These are phyloP conservation scores for Erysimum cheiranthoides DNA, from an alignment of 345 rosid genomes.

Conservation along the genomic window DNA sequence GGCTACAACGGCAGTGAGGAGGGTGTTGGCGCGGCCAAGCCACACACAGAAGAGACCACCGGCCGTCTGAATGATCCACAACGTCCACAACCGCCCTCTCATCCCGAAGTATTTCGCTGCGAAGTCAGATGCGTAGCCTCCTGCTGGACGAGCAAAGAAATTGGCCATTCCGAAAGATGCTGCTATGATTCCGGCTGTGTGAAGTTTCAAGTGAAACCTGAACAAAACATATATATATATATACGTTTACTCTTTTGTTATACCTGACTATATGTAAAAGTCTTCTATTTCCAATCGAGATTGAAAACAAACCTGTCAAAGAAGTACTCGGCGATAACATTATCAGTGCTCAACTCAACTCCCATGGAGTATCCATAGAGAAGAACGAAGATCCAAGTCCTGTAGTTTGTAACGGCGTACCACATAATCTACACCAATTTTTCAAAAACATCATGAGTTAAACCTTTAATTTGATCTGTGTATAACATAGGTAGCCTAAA, in stretches of 20 bases:
- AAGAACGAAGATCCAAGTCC: constrained; percentile 71
- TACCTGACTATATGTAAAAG: not conserved
- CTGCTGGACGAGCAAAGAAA: constrained; percentile 58
- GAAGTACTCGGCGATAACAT: constrained; percentile 74
- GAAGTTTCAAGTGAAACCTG: constrained; percentile 54
- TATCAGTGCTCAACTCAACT: constrained; percentile 70
- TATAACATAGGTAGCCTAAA: not conserved
- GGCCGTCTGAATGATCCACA: constrained; percentile 62
- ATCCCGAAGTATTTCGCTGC: constrained; percentile 55
- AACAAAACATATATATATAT: not conserved
- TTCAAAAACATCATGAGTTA: not conserved
- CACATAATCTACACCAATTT: constrained; percentile 50
- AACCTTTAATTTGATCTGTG: not conserved
- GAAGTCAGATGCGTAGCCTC: constrained; percentile 55
- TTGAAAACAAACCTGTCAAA: constrained; percentile 54
- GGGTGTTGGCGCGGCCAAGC: constrained; percentile 52
- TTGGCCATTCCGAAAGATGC: constrained; percentile 71
- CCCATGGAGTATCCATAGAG: constrained; percentile 75
- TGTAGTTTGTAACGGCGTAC: constrained; percentile 65
- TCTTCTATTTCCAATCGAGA: not conserved
- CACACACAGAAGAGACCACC: constrained; percentile 67
- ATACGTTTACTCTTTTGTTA: not conserved
- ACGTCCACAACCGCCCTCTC: constrained; percentile 62
- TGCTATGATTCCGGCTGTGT: constrained; percentile 60
- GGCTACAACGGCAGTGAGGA: constrained; percentile 45